These are phyloP conservation scores for Craterostigma plantagineum DNA, from an alignment of 257 asterid genomes.

Conservation along the genomic window DNA sequence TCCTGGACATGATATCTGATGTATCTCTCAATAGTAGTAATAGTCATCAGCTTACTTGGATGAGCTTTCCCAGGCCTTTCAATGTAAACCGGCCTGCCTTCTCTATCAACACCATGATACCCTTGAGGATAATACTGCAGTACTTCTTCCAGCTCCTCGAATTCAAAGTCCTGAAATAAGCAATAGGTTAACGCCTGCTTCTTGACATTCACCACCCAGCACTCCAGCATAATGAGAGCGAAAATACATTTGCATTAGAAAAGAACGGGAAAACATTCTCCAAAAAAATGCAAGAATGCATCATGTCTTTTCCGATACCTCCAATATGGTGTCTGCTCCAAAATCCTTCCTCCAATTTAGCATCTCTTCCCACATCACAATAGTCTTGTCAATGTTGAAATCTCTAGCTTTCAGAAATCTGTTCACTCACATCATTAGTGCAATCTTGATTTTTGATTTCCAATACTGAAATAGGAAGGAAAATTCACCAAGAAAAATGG, in stretches of 20 bases:
- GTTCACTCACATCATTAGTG: constrained; percentile 9
- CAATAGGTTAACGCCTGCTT: too few relatives aligned
- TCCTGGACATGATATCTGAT: constrained; percentile 85
- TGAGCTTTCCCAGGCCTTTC: constrained; percentile 92
- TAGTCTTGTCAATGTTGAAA: constrained; percentile 42
- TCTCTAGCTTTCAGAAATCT: constrained; percentile 90
- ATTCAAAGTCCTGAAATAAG: constrained; percentile 49
- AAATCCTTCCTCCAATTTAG: constrained; percentile 78
- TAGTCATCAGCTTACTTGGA: constrained; percentile 58
- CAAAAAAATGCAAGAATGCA: too few relatives aligned
- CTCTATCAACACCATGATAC: constrained; percentile 93
- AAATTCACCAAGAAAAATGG: constrained; percentile 1
- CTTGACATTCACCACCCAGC: too few relatives aligned
- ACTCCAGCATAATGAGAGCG: too few relatives aligned
- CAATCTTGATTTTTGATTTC: neutral
- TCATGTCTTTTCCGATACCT: constrained; percentile 26
- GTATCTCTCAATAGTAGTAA: constrained; percentile 69
- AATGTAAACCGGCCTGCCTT: constrained; percentile 91
- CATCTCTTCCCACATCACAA: constrained; percentile 93
- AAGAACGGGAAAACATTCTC: too few relatives aligned
- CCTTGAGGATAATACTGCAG: constrained; percentile 90
- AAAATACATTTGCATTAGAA: too few relatives aligned
- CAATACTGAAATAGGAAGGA: neutral
- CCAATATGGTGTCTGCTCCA: constrained; percentile 78
- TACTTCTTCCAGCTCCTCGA: constrained; percentile 75